phyloP scores from a whole-genome alignment of 805 yeast species.

The Yamadazyma philogaea region DNA sequence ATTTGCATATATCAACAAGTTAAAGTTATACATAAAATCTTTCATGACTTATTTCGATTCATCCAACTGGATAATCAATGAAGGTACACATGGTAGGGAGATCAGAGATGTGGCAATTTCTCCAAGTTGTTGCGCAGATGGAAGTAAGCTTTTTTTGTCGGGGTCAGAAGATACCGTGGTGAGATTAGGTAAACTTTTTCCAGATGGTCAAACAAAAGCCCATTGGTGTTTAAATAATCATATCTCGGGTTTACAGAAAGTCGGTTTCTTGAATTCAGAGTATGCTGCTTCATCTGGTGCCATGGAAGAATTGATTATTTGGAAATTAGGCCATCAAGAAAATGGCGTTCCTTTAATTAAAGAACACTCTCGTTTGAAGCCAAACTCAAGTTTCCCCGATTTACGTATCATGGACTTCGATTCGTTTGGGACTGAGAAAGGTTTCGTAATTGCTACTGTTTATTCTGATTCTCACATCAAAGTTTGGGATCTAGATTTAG shows the following conservation, averaged over 20 bases:
- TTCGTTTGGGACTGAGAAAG: conserved; percentile 39
- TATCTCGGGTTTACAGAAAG: conserved; percentile 82
- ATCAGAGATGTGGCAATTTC: conserved; percentile 70
- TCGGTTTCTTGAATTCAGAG: conserved; percentile 55
- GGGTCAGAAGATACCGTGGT: conserved; percentile 90
- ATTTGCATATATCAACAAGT: conserved; percentile 57
- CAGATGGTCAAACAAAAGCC: conserved; percentile 42
- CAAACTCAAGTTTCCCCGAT: conserved; percentile 65
- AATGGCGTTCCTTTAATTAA: conserved; percentile 43
- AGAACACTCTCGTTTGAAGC: conserved; percentile 52
- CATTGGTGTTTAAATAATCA: conserved; percentile 73
- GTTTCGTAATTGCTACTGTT: conserved; percentile 61
- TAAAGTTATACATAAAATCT: conserved; percentile 40
- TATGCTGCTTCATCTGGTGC: conserved; percentile 60
- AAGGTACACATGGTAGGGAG: conserved; percentile 91
- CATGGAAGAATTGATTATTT: conserved; percentile 80
- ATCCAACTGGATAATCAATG: conserved; percentile 29
- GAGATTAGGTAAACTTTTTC: conserved; percentile 45
- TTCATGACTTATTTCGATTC: conserved; percentile 19
- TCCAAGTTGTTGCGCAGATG: conserved; percentile 21
- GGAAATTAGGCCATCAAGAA: conserved; percentile 53
- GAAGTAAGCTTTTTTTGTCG: conserved; percentile 52
- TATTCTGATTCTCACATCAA: conserved; percentile 83
- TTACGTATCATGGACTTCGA: conserved; percentile 87
- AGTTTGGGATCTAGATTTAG: conserved; percentile 53